phyloP scores from a whole-genome alignment of 2,329 filamentous ascomycete species.

The Colletotrichum neosansevieriae region DNA sequence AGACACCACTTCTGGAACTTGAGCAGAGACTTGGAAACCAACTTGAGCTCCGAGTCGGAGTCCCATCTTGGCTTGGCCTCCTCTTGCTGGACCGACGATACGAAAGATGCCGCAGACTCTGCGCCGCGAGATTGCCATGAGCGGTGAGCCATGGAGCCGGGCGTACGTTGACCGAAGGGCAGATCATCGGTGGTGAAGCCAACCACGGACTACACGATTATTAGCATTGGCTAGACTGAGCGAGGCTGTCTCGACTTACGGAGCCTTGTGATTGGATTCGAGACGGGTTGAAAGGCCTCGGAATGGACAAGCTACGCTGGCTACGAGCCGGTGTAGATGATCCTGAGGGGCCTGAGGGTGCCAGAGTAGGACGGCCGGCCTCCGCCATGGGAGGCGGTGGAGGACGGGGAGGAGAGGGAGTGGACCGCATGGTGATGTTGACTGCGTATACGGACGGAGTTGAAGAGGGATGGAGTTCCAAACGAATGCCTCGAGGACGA shows the following conservation, averaged over 20 bases:
- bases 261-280: conserved; percentile 33
- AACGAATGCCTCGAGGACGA: conserved; percentile 18
- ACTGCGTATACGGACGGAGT: background rate
- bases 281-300: conserved; percentile 23
- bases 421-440: conserved; percentile 7
- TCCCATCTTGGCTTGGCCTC: conserved; percentile 56
- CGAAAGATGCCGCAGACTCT: conserved; percentile 52
- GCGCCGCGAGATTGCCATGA: conserved; percentile 50
- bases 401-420: conserved; percentile 5
- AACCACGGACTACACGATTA: conserved; percentile 48
- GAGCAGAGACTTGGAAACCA: conserved; percentile 52
- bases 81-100: conserved; percentile 52
- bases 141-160: conserved; percentile 46
- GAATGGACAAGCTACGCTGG: conserved; percentile 39
- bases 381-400: conserved; percentile 23
- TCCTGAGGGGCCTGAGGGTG: conserved; percentile 15
- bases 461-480: background rate
- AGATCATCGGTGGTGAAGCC: conserved; percentile 47
- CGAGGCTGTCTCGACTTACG: conserved; percentile 6
- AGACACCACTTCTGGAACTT: conserved; percentile 55
- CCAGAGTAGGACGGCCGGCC: conserved; percentile 16
- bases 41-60: conserved; percentile 54
- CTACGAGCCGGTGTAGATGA: conserved; percentile 29
- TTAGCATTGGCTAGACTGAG: background rate
- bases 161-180: conserved; percentile 48